Base-by-base conservation (phyloP, 176 grass and related monocot genomes). In the Oryza meyeriana region DNA sequence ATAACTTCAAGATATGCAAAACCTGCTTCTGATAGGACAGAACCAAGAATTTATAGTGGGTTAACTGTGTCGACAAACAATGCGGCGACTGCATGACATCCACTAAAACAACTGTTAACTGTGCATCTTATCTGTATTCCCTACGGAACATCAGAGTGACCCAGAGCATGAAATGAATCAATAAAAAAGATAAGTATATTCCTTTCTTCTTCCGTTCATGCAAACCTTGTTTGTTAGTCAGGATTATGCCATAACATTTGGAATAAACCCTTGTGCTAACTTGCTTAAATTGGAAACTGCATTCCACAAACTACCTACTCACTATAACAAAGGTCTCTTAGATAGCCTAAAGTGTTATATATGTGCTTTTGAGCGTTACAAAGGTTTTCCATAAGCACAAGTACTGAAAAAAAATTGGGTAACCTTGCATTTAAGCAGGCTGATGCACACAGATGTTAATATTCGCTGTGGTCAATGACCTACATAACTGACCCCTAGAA, bases 351-450 rank as follows among this genome's bases (percentile, higher is more conserved):
- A 61, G 18, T 69, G 44, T 42, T 59, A 35, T 29, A 44, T 68
- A 61, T 84, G 68, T 76, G 18, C 64, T 77, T 84, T 50, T 68
- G 32, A 77, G 73, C 32, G 69, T 77, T 40, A 1, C 27, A 40
- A 31, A 70, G 64, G 35, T 27, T 77, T 69, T 79, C 30, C 61
- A 79, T 36, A 79, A 76, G 17, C 32, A 80, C 28, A 42, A 58
- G 25, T 18, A 30, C 25, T 72, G 20, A 32, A 22, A 74, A 73
- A 66, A 73, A 13, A 22, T 50, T 36, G 45, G 29, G 16, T 17
- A 42, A 74, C 12, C 27, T 66, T 64, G 16, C 32, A 74, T 65
- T 79, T 72, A 79, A 64, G 40, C 31, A 72, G 39, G 72, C 30
- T 20, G 11, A 64, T 66, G 24, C 25, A 29, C n/a, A 29, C 16